Evolutionary conservation across 306 rosid genomes (phyloP), one percentile per base, ranked within the genome.

Genomic region (Parietaria judaica): DNA sequence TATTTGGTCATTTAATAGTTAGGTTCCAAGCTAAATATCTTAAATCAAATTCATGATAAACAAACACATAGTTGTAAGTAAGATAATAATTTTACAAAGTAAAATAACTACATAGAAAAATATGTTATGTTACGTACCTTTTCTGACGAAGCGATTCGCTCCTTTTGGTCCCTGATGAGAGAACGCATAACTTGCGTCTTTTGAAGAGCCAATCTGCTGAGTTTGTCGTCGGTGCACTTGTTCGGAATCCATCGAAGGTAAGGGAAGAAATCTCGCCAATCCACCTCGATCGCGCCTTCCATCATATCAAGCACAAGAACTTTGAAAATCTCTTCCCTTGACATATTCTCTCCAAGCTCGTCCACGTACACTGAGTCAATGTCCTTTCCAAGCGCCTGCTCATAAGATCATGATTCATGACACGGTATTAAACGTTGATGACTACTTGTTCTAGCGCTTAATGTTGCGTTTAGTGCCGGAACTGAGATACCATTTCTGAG

Each of bases 191-290:
- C 80, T 15, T 58, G 75, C 55, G 56, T 64, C 72, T 95, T 77
- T 35, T 73, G 69, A 56, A 6, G 8, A 45, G 2, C 6, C 66
- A 88, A 48, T 34, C 31, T 63, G 48, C 41, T 72, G 53, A 92
- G 77, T 47, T 78, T 88, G 58, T 8, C 63, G 60, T 88, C 96
- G 44, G 82, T 0, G 36, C 66, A 50, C 69, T 52, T 82, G 73
- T 92, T 92, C 13, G 99, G 99, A 84, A 92, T 57, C 99, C 99
- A 92, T 68, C 67, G 79, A 70, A 92, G 76, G 72, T 88, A 88
- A 3, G 99, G 99, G 72, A 92, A 92, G 80, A 92, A 92, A 65
- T 92, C 99, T 71, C 99, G 74, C 99, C 99, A 92, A 58, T 92
- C 99, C 72, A 92, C 90, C 60, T 92, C 95, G 52, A 92, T 88